A percentile compares a stretch with the other conserved stretches of the same genome.
Conservation (phyloP, 768 basidiomycete genomes). For the Cystoderma amianthinum region DNA sequence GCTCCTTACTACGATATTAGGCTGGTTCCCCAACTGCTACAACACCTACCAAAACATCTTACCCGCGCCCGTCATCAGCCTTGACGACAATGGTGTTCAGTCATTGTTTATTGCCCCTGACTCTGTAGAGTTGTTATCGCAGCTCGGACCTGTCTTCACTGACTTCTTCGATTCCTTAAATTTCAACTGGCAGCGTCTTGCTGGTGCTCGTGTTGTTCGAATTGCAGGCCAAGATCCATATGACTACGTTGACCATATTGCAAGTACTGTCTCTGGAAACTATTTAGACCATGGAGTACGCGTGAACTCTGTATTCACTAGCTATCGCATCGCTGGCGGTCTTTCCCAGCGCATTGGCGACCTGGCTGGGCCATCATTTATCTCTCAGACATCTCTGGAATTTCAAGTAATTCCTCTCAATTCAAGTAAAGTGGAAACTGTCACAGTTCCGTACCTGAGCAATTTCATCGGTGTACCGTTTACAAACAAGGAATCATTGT, state of each 20-base stretch:
- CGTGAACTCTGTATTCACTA: conserved; percentile 55
- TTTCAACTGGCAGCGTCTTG: conserved; percentile 55
- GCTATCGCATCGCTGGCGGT: conserved; percentile 41
- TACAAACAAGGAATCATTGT: conserved; percentile 47
- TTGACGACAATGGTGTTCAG: conserved; percentile 39
- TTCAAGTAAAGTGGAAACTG: conserved; percentile 38
- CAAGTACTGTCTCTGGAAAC: conserved; percentile 53
- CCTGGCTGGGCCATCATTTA: conserved; percentile 46
- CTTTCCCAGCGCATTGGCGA: conserved; percentile 55
- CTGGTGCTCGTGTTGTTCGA: conserved; percentile 47
- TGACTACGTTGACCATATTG: conserved; percentile 49
- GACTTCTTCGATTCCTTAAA: conserved; percentile 36
- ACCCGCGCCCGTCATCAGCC: conserved; percentile 47
- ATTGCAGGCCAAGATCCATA: conserved; percentile 50
- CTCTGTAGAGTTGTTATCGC: conserved; percentile 40
- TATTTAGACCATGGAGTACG: conserved; percentile 59
- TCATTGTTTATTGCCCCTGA: conserved; percentile 50
- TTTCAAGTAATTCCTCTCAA: conserved; percentile 39
- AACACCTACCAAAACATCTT: conserved; percentile 45
- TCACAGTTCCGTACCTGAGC: conserved; percentile 47
- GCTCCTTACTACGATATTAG: no score
- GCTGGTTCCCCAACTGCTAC: conserved; percentile 55
- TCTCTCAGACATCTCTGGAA: conserved; percentile 36
- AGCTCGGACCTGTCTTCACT: conserved; percentile 38
- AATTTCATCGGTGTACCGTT: conserved; percentile 38